These are phyloP conservation scores for Coffea humblotiana DNA, from an alignment of 305 asterid genomes.

Conservation along the genomic window DNA sequence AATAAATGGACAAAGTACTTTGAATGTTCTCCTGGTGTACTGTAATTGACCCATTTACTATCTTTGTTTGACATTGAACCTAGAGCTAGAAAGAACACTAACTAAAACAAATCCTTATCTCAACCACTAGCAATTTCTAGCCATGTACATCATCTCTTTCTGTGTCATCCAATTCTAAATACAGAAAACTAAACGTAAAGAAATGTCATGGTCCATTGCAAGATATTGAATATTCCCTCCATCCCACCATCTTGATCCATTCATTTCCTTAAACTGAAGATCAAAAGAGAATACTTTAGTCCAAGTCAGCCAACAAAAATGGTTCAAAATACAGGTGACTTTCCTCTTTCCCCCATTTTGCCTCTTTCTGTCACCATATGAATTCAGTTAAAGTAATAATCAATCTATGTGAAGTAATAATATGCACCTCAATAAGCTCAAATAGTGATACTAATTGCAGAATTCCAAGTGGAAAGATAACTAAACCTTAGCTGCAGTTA, in stretches of 20 bases:
- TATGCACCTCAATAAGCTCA: neutral
- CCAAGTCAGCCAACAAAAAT: neutral
- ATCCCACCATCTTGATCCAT: neutral
- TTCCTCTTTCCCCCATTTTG: neutral
- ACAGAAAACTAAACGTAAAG: too few relatives aligned
- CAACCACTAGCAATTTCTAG: neutral
- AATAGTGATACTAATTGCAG: neutral
- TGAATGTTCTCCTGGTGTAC: neutral
- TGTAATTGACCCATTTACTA: neutral
- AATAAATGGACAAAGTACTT: too few relatives aligned
- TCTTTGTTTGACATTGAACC: neutral
- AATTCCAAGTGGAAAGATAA: neutral
- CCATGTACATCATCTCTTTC: too few relatives aligned
- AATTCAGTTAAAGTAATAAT: neutral
- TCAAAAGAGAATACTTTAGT: neutral
- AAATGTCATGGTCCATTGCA: too few relatives aligned
- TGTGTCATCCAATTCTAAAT: too few relatives aligned
- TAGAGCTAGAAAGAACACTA: neutral
- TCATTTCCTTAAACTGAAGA: neutral
- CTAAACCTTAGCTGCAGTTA: slow-evolving; percentile 75
- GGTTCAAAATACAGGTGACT: neutral
- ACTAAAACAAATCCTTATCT: neutral
- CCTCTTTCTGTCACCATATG: neutral
- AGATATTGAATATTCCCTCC: too few relatives aligned
- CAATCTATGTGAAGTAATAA: neutral